A percentile compares a stretch with the other conserved stretches of the same genome.
Evolutionary conservation across 495 filamentous ascomycete species (phyloP).

Genomic region (Rostrohypoxylon terebratum): DNA sequence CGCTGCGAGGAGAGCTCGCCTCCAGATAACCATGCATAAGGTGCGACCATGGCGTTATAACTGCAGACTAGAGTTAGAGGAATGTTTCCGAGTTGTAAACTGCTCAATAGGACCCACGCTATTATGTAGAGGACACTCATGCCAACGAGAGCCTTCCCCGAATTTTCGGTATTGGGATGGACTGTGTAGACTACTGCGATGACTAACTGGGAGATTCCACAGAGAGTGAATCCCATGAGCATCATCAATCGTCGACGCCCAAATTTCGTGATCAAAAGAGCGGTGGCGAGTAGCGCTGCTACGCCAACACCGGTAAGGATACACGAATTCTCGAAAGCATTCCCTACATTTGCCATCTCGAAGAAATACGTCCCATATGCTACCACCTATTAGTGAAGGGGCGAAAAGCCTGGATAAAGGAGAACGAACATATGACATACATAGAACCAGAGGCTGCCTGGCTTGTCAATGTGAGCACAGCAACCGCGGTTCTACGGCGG

Average conservation of each 20-base stretch:
- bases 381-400: slow-evolving; percentile 35
- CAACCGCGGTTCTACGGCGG: slow-evolving; percentile 62
- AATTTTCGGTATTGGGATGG: slow-evolving; percentile 56
- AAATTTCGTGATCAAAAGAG: slow-evolving; percentile 63
- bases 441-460: slow-evolving; percentile 71
- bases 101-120: slow-evolving; percentile 52
- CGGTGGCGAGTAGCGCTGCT: slow-evolving; percentile 67
- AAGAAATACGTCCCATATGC: slow-evolving; percentile 75
- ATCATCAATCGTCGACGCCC: slow-evolving; percentile 67
- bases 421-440: slow-evolving; percentile 66
- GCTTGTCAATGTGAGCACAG: slow-evolving; percentile 63
- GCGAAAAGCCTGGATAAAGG: background rate
- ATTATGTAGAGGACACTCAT: slow-evolving; percentile 68
- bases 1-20: slow-evolving; percentile 69
- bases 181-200: slow-evolving; percentile 67
- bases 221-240: slow-evolving; percentile 62
- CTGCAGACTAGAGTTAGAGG: background rate
- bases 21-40: slow-evolving; percentile 71
- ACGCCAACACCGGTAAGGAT: slow-evolving; percentile 68
- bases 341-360: slow-evolving; percentile 69
- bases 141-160: slow-evolving; percentile 66
- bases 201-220: slow-evolving; percentile 66
- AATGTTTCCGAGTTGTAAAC: background rate
- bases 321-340: slow-evolving; percentile 70
- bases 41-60: slow-evolving; percentile 67